Evolutionary conservation across 345 rosid species (phyloP).

Genomic region (Bretschneidera sinensis): DNA sequence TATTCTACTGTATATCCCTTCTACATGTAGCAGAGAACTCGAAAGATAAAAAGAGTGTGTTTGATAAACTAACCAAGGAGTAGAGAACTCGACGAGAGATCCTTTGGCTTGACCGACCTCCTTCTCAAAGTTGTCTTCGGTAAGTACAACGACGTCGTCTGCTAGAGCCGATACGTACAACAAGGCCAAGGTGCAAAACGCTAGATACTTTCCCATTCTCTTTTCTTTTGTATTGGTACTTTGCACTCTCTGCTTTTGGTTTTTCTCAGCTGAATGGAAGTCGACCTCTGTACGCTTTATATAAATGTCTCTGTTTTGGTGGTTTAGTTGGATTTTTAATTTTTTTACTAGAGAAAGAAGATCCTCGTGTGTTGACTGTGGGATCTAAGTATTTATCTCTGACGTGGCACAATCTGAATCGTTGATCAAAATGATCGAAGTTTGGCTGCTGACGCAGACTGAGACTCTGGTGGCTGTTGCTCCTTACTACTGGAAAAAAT

Average conservation of each 20-base stretch:
- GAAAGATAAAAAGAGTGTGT: neutral
- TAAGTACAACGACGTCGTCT: constrained; percentile 77
- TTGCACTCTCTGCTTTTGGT: neutral
- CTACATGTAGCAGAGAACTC: neutral
- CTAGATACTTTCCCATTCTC: constrained; percentile 43
- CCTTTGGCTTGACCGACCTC: constrained; percentile 86
- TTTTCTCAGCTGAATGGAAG: neutral
- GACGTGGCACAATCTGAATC: neutral
- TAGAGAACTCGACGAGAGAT: constrained; percentile 97
- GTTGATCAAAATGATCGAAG: neutral
- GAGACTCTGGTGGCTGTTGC: neutral
- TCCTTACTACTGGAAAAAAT: too few species aligned
- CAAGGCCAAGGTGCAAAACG: constrained; percentile 38
- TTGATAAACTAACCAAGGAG: constrained; percentile 67
- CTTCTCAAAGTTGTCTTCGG: constrained; percentile 90
- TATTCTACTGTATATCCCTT: too few species aligned
- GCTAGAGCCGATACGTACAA: constrained; percentile 55
- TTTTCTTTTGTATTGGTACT: neutral
- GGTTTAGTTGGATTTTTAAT: neutral
- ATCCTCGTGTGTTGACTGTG: too few species aligned
- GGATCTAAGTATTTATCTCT: too few species aligned
- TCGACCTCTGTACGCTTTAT: too few species aligned
- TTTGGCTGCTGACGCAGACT: neutral
- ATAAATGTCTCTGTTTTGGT: too few species aligned
- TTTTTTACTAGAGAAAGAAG: too few species aligned